Evolutionary conservation across 768 basidiomycete species (phyloP).

Genomic region (Sarcodon aspratus): DNA sequence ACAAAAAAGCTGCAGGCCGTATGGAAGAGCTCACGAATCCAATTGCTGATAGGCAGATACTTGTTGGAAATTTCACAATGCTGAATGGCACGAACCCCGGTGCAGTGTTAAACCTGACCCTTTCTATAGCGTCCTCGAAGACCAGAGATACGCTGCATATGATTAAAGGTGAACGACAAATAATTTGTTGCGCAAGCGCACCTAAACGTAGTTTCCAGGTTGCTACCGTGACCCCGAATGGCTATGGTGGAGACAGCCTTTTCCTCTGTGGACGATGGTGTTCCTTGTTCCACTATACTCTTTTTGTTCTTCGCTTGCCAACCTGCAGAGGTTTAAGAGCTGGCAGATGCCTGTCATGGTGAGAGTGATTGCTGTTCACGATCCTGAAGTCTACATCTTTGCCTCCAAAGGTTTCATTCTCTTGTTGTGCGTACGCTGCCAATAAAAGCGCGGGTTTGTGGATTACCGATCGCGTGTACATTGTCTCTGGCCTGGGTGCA

Average conservation of each 20-base stretch:
- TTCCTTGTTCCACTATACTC: conserved; percentile 70
- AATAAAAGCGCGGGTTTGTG: conserved; percentile 51
- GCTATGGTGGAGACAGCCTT: conserved; percentile 68
- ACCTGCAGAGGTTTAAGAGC: conserved; percentile 62
- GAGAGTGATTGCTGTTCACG: background rate
- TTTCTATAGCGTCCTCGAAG: background rate
- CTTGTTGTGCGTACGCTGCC: conserved; percentile 63
- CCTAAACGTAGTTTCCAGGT: conserved; percentile 25
- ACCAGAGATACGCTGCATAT: conserved; percentile 6
- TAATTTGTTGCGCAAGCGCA: background rate
- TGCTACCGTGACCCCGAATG: conserved; percentile 65
- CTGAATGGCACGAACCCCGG: conserved; percentile 11
- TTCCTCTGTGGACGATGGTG: conserved; percentile 77
- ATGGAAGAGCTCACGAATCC: conserved; percentile 14
- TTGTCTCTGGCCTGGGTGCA: conserved; percentile 71
- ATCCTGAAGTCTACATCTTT: background rate
- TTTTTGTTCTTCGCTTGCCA: conserved; percentile 61
- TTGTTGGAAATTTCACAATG: conserved; percentile 18
- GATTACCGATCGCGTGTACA: conserved; percentile 57
- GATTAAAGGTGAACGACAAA: conserved; percentile 14
- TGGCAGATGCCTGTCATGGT: conserved; percentile 67
- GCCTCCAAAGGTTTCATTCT: conserved; percentile 34
- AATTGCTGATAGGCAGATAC: conserved; percentile 10
- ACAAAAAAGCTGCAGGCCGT: conserved; percentile 29
- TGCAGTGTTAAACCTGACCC: background rate